These are phyloP conservation scores for Gossypium sturtianum DNA, from an alignment of 345 rosid genomes.

Conservation along the genomic window DNA sequence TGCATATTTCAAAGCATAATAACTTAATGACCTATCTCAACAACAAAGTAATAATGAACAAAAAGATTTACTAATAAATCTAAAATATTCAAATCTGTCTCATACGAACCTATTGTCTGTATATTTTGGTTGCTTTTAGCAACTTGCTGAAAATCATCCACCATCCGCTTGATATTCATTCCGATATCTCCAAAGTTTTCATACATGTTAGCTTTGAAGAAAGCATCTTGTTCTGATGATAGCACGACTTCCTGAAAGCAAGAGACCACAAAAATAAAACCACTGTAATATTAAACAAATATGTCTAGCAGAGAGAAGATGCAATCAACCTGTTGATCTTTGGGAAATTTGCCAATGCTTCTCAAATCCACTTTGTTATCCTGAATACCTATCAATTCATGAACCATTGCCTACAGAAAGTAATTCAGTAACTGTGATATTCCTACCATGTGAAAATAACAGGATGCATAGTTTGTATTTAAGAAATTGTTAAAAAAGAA, in stretches of 20 bases:
- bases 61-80: background rate
- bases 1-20: slow-evolving; percentile 32
- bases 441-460: slow-evolving; percentile 5
- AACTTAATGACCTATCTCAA: background rate
- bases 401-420: slow-evolving; percentile 84
- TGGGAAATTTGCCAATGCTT: slow-evolving; percentile 53
- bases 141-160: slow-evolving; percentile 95
- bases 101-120: slow-evolving; percentile 80
- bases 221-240: slow-evolving; percentile 89
- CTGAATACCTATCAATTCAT: slow-evolving; percentile 82
- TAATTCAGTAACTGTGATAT: slow-evolving; percentile 18
- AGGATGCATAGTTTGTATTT: slow-evolving; percentile 15
- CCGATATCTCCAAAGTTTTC: slow-evolving; percentile 99
- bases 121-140: slow-evolving; percentile 94
- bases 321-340: slow-evolving; percentile 76
- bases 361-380: slow-evolving; percentile 92
- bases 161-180: slow-evolving; percentile 94
- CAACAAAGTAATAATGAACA: background rate
- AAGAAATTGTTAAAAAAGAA: slow-evolving; percentile 7
- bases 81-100: slow-evolving; percentile 5
- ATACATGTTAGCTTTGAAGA: slow-evolving; percentile 83
- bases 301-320: background rate
- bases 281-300: background rate
- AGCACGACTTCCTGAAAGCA: slow-evolving; percentile 79
- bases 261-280: slow-evolving; percentile 12